Conservation (phyloP, 1,284 basidiomycete species). For the Pseudozyma sp. region DNA sequence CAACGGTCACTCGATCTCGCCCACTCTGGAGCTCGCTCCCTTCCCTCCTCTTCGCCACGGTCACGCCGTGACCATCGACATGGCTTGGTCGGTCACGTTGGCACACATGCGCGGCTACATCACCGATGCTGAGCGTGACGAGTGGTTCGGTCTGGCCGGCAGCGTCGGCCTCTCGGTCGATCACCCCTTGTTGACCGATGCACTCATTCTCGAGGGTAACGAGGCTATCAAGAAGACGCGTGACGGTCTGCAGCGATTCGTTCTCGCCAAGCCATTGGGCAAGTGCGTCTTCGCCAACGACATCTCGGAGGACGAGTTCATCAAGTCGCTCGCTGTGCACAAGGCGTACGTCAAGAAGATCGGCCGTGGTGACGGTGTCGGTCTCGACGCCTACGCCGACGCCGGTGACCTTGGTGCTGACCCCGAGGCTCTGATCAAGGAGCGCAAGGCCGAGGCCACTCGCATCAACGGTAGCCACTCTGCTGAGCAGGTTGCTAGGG, state of each 20-base stretch:
- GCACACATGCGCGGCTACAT: slow-evolving; percentile 70
- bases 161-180: slow-evolving; percentile 71
- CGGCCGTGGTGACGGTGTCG: slow-evolving; percentile 67
- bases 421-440: slow-evolving; percentile 61
- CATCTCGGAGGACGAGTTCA: slow-evolving; percentile 69
- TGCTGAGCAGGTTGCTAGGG: slow-evolving; percentile 5
- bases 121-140: slow-evolving; percentile 70
- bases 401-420: slow-evolving; percentile 70
- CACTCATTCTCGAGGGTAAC: slow-evolving; percentile 68
- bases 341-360: slow-evolving; percentile 69
- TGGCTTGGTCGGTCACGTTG: slow-evolving; percentile 71
- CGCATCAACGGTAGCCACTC: slow-evolving; percentile 23
- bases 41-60: slow-evolving; percentile 67
- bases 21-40: slow-evolving; percentile 69
- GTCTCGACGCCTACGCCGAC: slow-evolving; percentile 71
- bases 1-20: slow-evolving; percentile 71
- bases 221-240: slow-evolving; percentile 71
- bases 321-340: slow-evolving; percentile 69
- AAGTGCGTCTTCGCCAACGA: slow-evolving; percentile 71
- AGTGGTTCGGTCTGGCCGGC: slow-evolving; percentile 70
- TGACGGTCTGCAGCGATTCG: slow-evolving; percentile 71
- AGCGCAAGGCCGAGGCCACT: slow-evolving; percentile 45
- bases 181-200: slow-evolving; percentile 70
- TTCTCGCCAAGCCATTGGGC: slow-evolving; percentile 70
- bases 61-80: slow-evolving; percentile 71